Evolutionary conservation across 164 flowering plant species (phyloP).

Genomic region (Taxillus chinensis): DNA sequence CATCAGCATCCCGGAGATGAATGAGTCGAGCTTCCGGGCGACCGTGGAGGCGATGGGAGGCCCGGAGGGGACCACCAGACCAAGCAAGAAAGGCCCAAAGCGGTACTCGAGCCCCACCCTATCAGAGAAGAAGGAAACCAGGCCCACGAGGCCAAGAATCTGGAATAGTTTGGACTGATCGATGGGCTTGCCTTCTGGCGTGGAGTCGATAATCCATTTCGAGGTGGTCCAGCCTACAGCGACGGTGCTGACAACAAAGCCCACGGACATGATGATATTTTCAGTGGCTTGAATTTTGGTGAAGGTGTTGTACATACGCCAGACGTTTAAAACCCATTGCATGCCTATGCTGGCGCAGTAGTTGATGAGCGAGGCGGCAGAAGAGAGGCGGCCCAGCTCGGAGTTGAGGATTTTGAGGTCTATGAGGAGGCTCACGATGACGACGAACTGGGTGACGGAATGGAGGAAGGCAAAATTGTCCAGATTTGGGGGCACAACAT

Average conservation of each 20-base stretch:
- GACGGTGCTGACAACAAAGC: neutral
- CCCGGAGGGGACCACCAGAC: neutral
- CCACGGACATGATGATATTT: neutral
- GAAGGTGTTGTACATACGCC: neutral
- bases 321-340: neutral
- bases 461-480: neutral
- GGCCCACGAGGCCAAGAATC: neutral
- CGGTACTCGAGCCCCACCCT: neutral
- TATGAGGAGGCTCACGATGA: neutral
- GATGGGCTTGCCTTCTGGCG: slow-evolving; percentile 5
- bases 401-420: slow-evolving; percentile 3
- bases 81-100: slow-evolving; percentile 1
- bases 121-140: neutral
- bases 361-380: slow-evolving; percentile 2
- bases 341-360: neutral
- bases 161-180: neutral
- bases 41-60: slow-evolving; percentile 1
- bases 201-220: neutral
- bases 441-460: neutral
- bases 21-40: neutral
- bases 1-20: neutral
- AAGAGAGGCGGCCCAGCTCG: neutral
- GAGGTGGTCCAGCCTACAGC: neutral
- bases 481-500: neutral
- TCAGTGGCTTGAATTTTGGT: neutral